A percentile compares a stretch with the other conserved stretches of the same genome.
These are phyloP conservation scores for Pyrus bretschneideri DNA, from an alignment of 306 rosid species.

Conservation along the genomic window DNA sequence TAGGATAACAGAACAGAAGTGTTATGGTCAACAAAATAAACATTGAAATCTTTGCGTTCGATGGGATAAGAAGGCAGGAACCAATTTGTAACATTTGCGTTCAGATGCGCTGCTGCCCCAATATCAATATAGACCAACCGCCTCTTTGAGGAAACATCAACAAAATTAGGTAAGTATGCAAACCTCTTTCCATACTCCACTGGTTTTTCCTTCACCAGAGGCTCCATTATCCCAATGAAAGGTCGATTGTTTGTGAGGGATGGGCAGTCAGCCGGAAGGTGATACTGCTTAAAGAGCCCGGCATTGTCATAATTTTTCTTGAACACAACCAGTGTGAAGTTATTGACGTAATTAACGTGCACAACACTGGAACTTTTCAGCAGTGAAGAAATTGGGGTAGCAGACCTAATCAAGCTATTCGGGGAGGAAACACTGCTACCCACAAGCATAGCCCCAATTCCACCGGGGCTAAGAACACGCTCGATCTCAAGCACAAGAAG, in stretches of 20 bases:
- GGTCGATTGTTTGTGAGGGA: slow-evolving; percentile 41
- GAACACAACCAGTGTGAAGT: slow-evolving; percentile 57
- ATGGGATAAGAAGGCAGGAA: slow-evolving; percentile 68
- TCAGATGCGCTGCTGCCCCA: slow-evolving; percentile 49
- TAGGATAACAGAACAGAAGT: slow-evolving; percentile 52
- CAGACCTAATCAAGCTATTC: slow-evolving; percentile 60
- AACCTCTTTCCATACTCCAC: slow-evolving; percentile 16
- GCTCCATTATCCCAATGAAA: slow-evolving; percentile 49
- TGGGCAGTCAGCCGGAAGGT: slow-evolving; percentile 54
- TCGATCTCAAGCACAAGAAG: slow-evolving; percentile 72
- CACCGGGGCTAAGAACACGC: slow-evolving; percentile 82
- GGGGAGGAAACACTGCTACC: slow-evolving; percentile 23
- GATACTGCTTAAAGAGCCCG: slow-evolving; percentile 26
- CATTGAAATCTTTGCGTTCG: slow-evolving; percentile 45
- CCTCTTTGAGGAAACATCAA: slow-evolving; percentile 42
- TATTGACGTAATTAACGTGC: slow-evolving; percentile 41
- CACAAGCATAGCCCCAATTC: slow-evolving; percentile 64
- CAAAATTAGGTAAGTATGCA: slow-evolving; percentile 53
- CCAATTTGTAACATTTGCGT: slow-evolving; percentile 40
- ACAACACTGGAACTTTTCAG: slow-evolving; percentile 63
- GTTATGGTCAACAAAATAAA: slow-evolving; percentile 73
- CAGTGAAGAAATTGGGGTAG: slow-evolving; percentile 63
- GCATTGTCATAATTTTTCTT: slow-evolving; percentile 47
- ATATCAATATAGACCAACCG: slow-evolving; percentile 61
- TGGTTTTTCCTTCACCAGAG: slow-evolving; percentile 44